Conservation (phyloP, 371 early-diverging fungal genomes). For the Rhizomucor pusillus region DNA sequence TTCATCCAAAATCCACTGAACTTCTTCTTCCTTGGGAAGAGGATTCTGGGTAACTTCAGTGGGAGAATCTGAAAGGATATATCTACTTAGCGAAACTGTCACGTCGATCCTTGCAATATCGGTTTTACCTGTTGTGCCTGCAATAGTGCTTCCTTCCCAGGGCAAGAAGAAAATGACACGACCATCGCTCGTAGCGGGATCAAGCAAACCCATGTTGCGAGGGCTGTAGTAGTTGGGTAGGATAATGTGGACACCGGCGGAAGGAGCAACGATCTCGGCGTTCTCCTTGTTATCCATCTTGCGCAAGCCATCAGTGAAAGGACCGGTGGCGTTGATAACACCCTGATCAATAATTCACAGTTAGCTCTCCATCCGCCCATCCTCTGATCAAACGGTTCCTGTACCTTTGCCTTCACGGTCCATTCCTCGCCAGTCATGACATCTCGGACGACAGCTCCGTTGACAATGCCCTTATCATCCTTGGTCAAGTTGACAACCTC, state of each 20-base stretch:
- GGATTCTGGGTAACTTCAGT: constrained; percentile 81
- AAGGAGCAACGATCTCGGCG: constrained; percentile 89
- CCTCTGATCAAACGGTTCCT: background rate
- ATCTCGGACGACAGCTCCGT: constrained; percentile 87
- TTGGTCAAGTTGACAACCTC: constrained; percentile 87
- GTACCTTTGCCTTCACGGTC: constrained; percentile 82
- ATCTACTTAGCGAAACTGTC: background rate
- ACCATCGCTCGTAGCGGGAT: constrained; percentile 97
- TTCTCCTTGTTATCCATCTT: constrained; percentile 82
- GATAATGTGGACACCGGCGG: constrained; percentile 97
- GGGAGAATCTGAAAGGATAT: constrained; percentile 71
- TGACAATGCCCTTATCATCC: constrained; percentile 61
- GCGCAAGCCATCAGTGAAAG: constrained; percentile 81
- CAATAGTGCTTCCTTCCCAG: constrained; percentile 97
- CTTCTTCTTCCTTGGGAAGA: constrained; percentile 90
- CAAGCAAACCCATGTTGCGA: constrained; percentile 95
- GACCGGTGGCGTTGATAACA: constrained; percentile 81
- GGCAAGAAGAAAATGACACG: constrained; percentile 99
- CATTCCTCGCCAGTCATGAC: constrained; percentile 87
- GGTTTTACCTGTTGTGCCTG: constrained; percentile 88
- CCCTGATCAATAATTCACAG: constrained; percentile 46
- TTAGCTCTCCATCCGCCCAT: background rate
- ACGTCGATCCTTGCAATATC: background rate
- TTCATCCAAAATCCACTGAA: constrained; percentile 95
- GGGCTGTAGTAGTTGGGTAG: constrained; percentile 95